These are phyloP conservation scores for Verticillium longisporum DNA, from an alignment of 2,329 filamentous ascomycete species.

Conservation along the genomic window DNA sequence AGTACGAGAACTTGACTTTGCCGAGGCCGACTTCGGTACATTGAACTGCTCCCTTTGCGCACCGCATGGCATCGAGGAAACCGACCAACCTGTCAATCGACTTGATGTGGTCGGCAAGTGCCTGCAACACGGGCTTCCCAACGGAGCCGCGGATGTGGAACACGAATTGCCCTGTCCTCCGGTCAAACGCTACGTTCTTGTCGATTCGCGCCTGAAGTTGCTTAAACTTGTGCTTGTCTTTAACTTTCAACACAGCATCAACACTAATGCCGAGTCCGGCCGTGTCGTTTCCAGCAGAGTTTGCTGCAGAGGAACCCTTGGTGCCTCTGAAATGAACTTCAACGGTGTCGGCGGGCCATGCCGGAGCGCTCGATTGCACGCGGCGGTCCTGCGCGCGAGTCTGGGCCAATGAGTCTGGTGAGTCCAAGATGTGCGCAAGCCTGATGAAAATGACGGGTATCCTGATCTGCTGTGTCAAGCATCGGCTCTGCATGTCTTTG, in stretches of 20 bases:
- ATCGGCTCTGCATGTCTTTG: constrained; percentile 25
- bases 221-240: constrained; percentile 45
- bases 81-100: constrained; percentile 65
- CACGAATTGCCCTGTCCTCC: constrained; percentile 53
- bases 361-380: constrained; percentile 7
- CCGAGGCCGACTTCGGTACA: constrained; percentile 55
- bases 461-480: constrained; percentile 34
- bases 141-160: constrained; percentile 53
- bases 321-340: constrained; percentile 47
- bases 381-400: constrained; percentile 4
- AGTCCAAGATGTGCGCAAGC: constrained; percentile 34
- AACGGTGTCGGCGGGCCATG: constrained; percentile 55
- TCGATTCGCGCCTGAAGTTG: constrained; percentile 50
- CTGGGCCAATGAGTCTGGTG: background rate
- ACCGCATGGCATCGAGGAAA: constrained; percentile 60
- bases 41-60: constrained; percentile 45
- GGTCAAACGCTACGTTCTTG: constrained; percentile 55
- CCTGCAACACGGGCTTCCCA: constrained; percentile 50
- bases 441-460: constrained; percentile 41
- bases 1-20: constrained; percentile 65
- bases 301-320: background rate
- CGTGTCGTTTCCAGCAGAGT: constrained; percentile 1
- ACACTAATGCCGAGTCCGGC: constrained; percentile 5
- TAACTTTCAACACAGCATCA: constrained; percentile 49
- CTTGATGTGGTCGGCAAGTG: constrained; percentile 53